Conservation (phyloP, 192 early-diverging fungal genomes). For the Ramicandelaber brevisporus region DNA sequence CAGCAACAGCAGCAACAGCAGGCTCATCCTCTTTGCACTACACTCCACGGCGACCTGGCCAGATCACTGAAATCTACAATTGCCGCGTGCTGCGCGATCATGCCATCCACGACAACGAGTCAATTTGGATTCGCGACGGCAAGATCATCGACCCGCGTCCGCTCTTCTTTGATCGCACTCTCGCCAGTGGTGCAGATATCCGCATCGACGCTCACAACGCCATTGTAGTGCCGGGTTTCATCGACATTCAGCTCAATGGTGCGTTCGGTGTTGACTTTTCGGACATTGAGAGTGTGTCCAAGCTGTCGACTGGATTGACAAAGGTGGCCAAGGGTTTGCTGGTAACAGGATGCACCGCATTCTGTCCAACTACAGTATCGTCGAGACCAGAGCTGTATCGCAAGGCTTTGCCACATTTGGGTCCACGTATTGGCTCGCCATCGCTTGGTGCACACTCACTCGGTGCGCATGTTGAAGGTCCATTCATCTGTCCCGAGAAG, state of each 20-base stretch:
- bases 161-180: slow-evolving; percentile 38
- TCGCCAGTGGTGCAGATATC: too few relatives aligned
- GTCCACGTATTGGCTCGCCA: slow-evolving; percentile 29
- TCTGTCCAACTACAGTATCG: slow-evolving; percentile 55
- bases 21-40: too few relatives aligned
- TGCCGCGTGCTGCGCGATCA: slow-evolving; percentile 48
- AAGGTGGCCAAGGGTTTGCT: slow-evolving; percentile 49
- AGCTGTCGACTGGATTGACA: too few relatives aligned
- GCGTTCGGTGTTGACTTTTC: slow-evolving; percentile 60
- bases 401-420: slow-evolving; percentile 26
- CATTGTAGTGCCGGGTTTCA: slow-evolving; percentile 52
- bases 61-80: slow-evolving; percentile 47
- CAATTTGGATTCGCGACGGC: slow-evolving; percentile 46
- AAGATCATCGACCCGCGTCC: slow-evolving; percentile 49
- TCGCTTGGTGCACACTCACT: slow-evolving; percentile 39
- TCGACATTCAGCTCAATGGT: slow-evolving; percentile 65
- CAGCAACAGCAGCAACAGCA: too few relatives aligned
- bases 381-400: slow-evolving; percentile 44
- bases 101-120: slow-evolving; percentile 38
- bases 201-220: slow-evolving; percentile 44
- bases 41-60: too few relatives aligned
- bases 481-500: slow-evolving; percentile 42
- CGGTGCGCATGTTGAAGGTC: slow-evolving; percentile 41
- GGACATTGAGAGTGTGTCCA: slow-evolving; percentile 29
- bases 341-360: slow-evolving; percentile 53